Percentiles rank a stretch among this genome's conserved stretches.
Evolutionary conservation across 257 asterid species (phyloP).

Genomic region (Nicotiana sylvestris): DNA sequence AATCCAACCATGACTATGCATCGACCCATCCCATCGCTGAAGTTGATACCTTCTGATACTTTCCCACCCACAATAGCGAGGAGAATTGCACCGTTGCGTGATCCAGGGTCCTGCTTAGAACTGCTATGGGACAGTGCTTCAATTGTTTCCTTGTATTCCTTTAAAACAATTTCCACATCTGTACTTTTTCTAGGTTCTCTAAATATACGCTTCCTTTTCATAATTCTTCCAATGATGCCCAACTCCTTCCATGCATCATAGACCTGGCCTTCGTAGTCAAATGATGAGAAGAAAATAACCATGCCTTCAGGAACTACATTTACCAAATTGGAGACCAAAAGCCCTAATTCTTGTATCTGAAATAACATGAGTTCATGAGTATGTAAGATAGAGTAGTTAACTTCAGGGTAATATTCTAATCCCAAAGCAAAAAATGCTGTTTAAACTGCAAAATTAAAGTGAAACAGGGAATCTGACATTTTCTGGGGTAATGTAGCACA

Average conservation of each 20-base stretch:
- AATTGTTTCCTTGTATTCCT: constrained; percentile 70
- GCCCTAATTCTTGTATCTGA: constrained; percentile 89
- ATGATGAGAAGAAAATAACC: constrained; percentile 89
- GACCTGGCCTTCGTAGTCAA: constrained; percentile 75
- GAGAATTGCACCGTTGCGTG: constrained; percentile 78
- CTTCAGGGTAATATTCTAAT: constrained; percentile 1
- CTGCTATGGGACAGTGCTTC: constrained; percentile 29
- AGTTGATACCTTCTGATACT: constrained; percentile 95
- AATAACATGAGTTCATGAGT: constrained; percentile 18
- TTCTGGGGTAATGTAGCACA: neutral
- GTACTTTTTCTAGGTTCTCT: constrained; percentile 91
- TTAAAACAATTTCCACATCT: constrained; percentile 66
- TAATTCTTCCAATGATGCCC: constrained; percentile 74
- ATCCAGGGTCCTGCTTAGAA: constrained; percentile 17
- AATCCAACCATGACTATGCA: constrained; percentile 96
- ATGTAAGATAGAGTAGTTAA: neutral
- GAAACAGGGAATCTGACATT: neutral
- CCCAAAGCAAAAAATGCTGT: neutral
- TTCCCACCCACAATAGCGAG: constrained; percentile 97
- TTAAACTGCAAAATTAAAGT: neutral
- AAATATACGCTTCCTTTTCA: constrained; percentile 63
- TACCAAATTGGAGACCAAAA: constrained; percentile 70
- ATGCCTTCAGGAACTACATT: constrained; percentile 85
- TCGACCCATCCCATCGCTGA: constrained; percentile 88
- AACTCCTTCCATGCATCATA: constrained; percentile 73